Evolutionary conservation across 441 rosid genomes (phyloP).

Genomic region (Sinapis alba): DNA sequence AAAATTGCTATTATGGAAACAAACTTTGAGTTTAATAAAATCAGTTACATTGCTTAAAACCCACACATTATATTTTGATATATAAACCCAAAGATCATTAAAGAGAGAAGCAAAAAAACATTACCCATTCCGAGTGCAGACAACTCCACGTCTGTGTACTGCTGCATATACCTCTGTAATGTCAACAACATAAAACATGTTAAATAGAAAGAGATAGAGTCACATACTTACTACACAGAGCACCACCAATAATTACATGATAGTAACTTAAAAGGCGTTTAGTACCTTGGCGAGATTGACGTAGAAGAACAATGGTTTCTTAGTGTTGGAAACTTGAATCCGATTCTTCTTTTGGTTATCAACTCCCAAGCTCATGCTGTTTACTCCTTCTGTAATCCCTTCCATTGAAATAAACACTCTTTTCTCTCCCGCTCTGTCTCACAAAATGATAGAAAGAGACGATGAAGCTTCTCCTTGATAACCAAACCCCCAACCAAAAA

Average conservation of each 20-base stretch:
- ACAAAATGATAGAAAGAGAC: slow-evolving; percentile 31
- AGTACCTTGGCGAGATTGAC: slow-evolving; percentile 92
- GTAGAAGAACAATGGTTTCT: slow-evolving; percentile 88
- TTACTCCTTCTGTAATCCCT: slow-evolving; percentile 71
- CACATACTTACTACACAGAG: slow-evolving; percentile 12
- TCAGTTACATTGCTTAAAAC: slow-evolving; percentile 3
- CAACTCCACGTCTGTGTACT: slow-evolving; percentile 78
- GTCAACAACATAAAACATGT: not conserved
- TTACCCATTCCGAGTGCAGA: slow-evolving; percentile 98
- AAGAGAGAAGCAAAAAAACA: slow-evolving; percentile 2
- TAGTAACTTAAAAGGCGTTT: not conserved
- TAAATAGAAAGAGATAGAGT: not conserved
- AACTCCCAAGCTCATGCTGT: slow-evolving; percentile 52
- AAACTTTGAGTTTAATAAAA: slow-evolving; percentile 18
- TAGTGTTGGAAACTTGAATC: slow-evolving; percentile 95
- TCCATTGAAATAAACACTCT: slow-evolving; percentile 50
- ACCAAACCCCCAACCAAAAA: slow-evolving; percentile 39
- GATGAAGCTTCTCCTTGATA: slow-evolving; percentile 12
- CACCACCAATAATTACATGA: not conserved
- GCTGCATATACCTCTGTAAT: slow-evolving; percentile 91
- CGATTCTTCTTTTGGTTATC: slow-evolving; percentile 73
- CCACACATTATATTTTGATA: not conserved
- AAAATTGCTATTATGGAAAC: not conserved
- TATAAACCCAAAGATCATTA: not conserved
- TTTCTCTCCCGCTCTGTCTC: slow-evolving; percentile 9